phyloP scores from a whole-genome alignment of 1,284 basidiomycete species.

The Sutorius eximius region DNA sequence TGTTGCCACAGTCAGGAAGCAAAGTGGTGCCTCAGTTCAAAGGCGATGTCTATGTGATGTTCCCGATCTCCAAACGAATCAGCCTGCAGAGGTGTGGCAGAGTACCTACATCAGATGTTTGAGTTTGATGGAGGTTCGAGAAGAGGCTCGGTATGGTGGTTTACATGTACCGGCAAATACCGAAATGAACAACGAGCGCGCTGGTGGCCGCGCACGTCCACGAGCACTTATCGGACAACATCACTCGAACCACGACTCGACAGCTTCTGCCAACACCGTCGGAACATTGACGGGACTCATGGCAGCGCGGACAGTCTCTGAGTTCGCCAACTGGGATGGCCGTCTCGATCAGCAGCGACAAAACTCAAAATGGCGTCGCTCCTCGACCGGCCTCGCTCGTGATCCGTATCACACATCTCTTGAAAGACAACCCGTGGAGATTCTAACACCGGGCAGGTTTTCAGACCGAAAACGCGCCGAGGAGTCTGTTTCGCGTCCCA shows the following conservation, averaged over 20 bases:
- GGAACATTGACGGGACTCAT: conserved; percentile 5
- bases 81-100: too few species aligned
- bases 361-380: conserved; percentile 9
- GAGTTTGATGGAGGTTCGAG: too few species aligned
- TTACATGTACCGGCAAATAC: conserved; percentile 12
- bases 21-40: too few species aligned
- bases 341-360: conserved; percentile 9
- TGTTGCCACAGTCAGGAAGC: too few species aligned
- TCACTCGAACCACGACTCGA: background rate
- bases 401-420: conserved; percentile 10
- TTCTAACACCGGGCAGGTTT: background rate
- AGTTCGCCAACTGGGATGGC: conserved; percentile 23
- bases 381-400: conserved; percentile 14
- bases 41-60: too few species aligned
- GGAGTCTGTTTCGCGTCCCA: background rate
- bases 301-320: conserved; percentile 16
- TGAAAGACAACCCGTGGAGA: background rate
- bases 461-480: conserved; percentile 12
- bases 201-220: conserved; percentile 5
- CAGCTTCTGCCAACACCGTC: background rate
- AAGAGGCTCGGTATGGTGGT: too few species aligned
- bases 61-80: too few species aligned
- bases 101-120: too few species aligned
- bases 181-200: conserved; percentile 14
- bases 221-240: background rate